Percentiles rank a stretch among this genome's conserved stretches.
These are phyloP conservation scores for Zoysia japonica DNA, from an alignment of 176 grass and related monocot genomes.

Conservation along the genomic window DNA sequence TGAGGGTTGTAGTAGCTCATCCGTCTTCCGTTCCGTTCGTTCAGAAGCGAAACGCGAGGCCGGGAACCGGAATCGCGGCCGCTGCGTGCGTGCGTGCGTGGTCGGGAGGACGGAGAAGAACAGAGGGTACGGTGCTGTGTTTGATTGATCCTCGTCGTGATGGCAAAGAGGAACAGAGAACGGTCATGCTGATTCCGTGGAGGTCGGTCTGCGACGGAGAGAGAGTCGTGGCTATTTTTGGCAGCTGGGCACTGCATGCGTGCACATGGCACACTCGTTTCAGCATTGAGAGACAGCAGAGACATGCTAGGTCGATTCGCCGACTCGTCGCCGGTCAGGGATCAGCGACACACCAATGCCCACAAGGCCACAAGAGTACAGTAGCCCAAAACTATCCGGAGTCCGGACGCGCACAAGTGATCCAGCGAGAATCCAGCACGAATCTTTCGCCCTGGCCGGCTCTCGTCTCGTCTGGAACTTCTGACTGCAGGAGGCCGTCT, in stretches of 20 bases:
- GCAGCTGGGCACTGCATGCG: not conserved
- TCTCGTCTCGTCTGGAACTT: constrained; percentile 21
- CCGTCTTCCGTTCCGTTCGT: not conserved
- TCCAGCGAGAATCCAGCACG: not conserved
- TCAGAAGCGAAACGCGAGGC: not conserved
- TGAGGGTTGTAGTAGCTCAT: constrained; percentile 78
- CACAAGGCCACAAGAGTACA: too few relatives aligned
- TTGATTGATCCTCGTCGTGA: not conserved
- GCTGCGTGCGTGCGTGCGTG: not conserved
- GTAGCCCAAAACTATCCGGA: too few relatives aligned
- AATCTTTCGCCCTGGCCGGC: constrained; percentile 2
- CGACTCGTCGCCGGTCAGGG: not conserved
- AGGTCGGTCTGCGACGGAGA: not conserved
- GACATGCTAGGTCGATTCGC: not conserved
- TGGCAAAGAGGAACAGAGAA: not conserved
- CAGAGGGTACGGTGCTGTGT: not conserved
- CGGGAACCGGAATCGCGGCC: not conserved
- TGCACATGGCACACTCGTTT: not conserved
- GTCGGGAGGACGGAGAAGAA: not conserved
- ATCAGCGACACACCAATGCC: not conserved
- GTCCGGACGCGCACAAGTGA: too few relatives aligned
- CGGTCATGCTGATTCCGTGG: constrained; percentile 6
- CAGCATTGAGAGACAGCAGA: not conserved
- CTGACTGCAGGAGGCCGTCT: constrained; percentile 2
- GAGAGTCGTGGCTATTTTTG: constrained; percentile 16